Evolutionary conservation across 2,329 filamentous ascomycete genomes (phyloP), one percentile per base, ranked within the genome.

Genomic region (Pestalotiopsis sp.): DNA sequence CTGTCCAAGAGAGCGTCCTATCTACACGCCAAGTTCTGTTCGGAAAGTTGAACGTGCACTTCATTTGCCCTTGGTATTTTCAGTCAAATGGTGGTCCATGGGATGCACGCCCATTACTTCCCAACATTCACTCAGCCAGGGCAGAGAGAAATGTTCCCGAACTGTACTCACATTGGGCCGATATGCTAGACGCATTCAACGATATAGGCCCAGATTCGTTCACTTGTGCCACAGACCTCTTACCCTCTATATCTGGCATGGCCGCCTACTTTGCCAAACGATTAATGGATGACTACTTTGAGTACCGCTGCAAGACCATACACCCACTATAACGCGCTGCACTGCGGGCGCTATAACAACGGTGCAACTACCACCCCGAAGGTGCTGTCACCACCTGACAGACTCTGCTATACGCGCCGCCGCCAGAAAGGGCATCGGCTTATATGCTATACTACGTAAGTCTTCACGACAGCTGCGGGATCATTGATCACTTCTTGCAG

Each of bases 21-120:
- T 48, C 38, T 44, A 55, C 40, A 1, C 61, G 61, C 61, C n/a
- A 17, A 35, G 55, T 64, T 22, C 1, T 35, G 20, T 64, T 64
- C 11, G 61, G 61, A 26, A 52, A 26, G 38, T 24, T 14, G 6
- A 64, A 52, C 20, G 10, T 24, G 61, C 61, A 64, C 4, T 64
- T 64, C 39, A 13, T 64, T 10, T 64, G 61, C 40, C 61, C 61
- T 11, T 1, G 5, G 39, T 1, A 0, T 26, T 35, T 0, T 11
- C 61, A 64, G 5, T 64, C 61, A 48, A 2, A 4, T 13, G 61
- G 39, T 10, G 26, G 6, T 0, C 61, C 39, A 4, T 1, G 22
- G 11, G 0, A 3, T 10, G 2, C 3, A 10, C 1, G n/a, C 1
- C 0, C 0, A 11, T 52, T 24, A 6, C 2, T 2, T 52, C 0